phyloP scores from a whole-genome alignment of 352 stramenopile genomes.

The Phytophthora tentaculata region DNA sequence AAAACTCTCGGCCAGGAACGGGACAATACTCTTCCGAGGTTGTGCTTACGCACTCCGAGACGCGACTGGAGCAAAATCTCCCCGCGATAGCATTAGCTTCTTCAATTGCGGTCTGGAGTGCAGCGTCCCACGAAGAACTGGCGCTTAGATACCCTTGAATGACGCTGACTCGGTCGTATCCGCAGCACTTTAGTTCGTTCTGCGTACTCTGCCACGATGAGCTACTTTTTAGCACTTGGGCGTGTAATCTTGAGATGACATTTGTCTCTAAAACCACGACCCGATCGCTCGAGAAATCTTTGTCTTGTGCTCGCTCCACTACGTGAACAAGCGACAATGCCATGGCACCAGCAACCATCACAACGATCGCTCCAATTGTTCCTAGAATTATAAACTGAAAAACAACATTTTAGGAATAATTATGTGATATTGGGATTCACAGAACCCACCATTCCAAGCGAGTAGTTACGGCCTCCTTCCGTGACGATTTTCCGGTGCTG shows the following conservation, averaged over 20 bases:
- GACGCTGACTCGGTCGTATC: slow-evolving; percentile 38
- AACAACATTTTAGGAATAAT: too few species aligned
- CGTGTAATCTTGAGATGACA: slow-evolving; percentile 48
- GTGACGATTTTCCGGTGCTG: slow-evolving; percentile 61
- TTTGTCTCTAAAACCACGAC: slow-evolving; percentile 54
- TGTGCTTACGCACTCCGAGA: slow-evolving; percentile 23
- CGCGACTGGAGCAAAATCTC: slow-evolving; percentile 43
- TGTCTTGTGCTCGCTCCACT: slow-evolving; percentile 37
- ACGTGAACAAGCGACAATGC: slow-evolving; percentile 49
- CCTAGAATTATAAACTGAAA: slow-evolving; percentile 67
- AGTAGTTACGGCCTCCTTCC: slow-evolving; percentile 60
- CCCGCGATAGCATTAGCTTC: slow-evolving; percentile 46
- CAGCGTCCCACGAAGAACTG: slow-evolving; percentile 39
- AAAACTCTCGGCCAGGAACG: slow-evolving; percentile 47
- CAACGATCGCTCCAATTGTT: slow-evolving; percentile 42
- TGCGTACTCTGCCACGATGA: slow-evolving; percentile 52
- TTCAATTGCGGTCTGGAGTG: slow-evolving; percentile 41
- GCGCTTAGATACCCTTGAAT: slow-evolving; percentile 28
- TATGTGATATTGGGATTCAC: too few species aligned
- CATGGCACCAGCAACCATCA: slow-evolving; percentile 56
- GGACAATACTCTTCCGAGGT: slow-evolving; percentile 47
- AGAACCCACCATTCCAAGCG: slow-evolving; percentile 52
- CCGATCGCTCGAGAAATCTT: slow-evolving; percentile 44
- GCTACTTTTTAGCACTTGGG: slow-evolving; percentile 37
- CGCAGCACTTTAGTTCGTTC: slow-evolving; percentile 62